Base-by-base conservation (phyloP, 352 stramenopile species). In the Pilasporangium apinafurcum region DNA sequence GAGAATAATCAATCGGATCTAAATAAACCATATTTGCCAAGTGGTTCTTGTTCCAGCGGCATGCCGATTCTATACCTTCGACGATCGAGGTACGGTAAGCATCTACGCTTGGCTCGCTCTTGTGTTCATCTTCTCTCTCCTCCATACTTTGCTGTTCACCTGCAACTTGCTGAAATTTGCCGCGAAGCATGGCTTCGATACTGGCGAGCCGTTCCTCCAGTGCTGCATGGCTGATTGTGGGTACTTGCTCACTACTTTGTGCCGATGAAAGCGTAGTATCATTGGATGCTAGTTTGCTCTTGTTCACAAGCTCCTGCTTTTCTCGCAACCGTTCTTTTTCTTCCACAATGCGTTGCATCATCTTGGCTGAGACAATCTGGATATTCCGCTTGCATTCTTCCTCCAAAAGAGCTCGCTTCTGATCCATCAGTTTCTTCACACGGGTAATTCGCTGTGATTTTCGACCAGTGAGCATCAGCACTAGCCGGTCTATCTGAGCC, bases 331-430 rank as follows among this genome's bases (percentile, higher is more conserved):
- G 41, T n/a, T 73, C 58, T 28, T 76, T 81, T 48, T 84, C 71
- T 17, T 78, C 65, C 5, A 65, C 46, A 2, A 86, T 37, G 2
- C 61, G 56, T 34, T 84, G 60, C 42, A 65, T 59, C 63, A 78
- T 81, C 16, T 64, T 68, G 12, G 72, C 62, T 4, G 53, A 48
- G 21, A 81, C 55, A 10, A 72, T 63, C 32, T 81, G 51, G 8
- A 55, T 49, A 39, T 81, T 83, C 8, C 67, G 65, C 1, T 52
- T 37, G 24, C 61, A 82, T 35, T 83, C 74, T 16, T 83, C 55
- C 38, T 83, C 67, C n/a, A 83, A 26, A 38, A 73, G 30, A 8
- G 37, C 30, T 1, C 41, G 44, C 20, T 64, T 53, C 44, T 66
- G 63, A 2, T 35, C 47, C 6, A 51, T 47, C 0, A 52, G 40